Evolutionary conservation across 2,329 filamentous ascomycete species (phyloP), one percentile per base, ranked within the genome.

Genomic region (Alternaria burnsii): DNA sequence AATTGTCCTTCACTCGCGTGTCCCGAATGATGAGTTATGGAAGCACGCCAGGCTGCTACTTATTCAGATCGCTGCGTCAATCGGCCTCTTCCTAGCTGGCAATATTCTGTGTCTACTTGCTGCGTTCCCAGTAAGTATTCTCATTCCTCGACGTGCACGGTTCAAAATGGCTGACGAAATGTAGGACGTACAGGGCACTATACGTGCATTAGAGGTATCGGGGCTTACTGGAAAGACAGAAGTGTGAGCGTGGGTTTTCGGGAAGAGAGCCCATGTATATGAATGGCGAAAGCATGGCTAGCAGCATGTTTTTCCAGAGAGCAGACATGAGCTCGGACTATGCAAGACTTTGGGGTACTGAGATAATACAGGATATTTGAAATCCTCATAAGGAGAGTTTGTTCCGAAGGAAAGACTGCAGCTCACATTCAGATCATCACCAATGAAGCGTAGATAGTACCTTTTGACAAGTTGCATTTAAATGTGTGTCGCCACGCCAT

Each of bases 51-150:
- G 18, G 4, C 6, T 57, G 8, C 11, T 60, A 12, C 1, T 52
- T 7, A 20, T 42, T 5, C 58, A 57, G 28, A 9, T 30, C 16
- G 14, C 20, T 34, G 32, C 9, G 3, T 60, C 53, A 5, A 11
- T 46, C 12, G 26, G 30, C 14, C 9, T 57, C n/a, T 57, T 60
- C 8, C 12, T 60, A 14, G n/a, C 20, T 24, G 53, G 53, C 18
- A 60, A 60, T 11, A 14, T 42, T 34, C 28, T 57, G 7, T 56
- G 47, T 24, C 18, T 56, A 14, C 3, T 60, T 57, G 53, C 46
- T 46, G 46, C 46, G 20, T n/a, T 57, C 5, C 58, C 53, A 5
- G 46, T 60, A 56, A 26, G 53, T 47, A 41, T 8, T 14, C 32
- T 2, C 30, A 16, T 18, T 24, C 16, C 14, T 16, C 40, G 20